Evolutionary conservation across 352 stramenopile genomes (phyloP), one percentile per base, ranked within the genome.

Genomic region (Globisporangium irregulare): DNA sequence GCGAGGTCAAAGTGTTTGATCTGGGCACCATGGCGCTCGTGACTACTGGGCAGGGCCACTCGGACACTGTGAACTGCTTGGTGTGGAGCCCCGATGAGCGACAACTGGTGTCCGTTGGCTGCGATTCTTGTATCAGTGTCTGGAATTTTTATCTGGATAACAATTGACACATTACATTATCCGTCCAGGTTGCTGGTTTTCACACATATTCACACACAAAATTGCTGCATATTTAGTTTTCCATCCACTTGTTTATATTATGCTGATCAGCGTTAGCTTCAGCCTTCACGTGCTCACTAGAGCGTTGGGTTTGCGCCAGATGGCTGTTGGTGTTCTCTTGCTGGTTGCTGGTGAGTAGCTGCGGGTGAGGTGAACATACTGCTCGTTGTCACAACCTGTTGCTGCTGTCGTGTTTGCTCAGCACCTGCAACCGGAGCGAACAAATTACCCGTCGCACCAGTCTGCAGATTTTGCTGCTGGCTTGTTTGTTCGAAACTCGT

Each of bases 61-160:
- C 83, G 4, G 82, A 87, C 29, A 73, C 77, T 15, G 79, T 97
- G 50, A 88, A 89, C 36, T 78, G 75, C 36, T 14, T 98, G 4
- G 71, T 81, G 27, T 98, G 93, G 93, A 97, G 85, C 61, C 85
- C 85, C 0, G 92, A 98, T 62, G 91, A 98, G 73, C 80, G 87
- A n/a, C 92, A 98, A 75, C 72, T 98, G 43, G 90, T 98, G 8
- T 92, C 88, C 5, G 91, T 96, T 22, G 91, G 87, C n/a, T 71
- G 77, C 8, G 93, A 98, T 70, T 89, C 87, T 62, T 97, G 92
- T 65, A 79, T 98, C 60, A 94, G 87, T 63, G 73, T 98, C 43
- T 98, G 91, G 91, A 98, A 98, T 67, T 95, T 98, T 64, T 98
- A 84, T 68, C 59, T 71, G 22, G 75, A 82, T 10, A 66, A 78